Conservation (phyloP, 2,329 filamentous ascomycete species). For the Chrysosporium queenslandicum region DNA sequence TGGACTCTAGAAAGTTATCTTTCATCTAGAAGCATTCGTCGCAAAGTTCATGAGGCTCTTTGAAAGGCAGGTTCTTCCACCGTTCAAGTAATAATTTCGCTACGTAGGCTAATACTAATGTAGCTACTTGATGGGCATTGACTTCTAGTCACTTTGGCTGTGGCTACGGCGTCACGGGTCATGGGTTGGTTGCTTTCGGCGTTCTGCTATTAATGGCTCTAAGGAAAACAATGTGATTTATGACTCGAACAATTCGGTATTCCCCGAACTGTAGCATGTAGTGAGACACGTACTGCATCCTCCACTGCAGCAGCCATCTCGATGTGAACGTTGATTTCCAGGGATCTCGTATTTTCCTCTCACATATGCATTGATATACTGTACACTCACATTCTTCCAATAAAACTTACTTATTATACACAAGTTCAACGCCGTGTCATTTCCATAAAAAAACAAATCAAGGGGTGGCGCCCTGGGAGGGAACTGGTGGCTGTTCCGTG, state of each 20-base stretch:
- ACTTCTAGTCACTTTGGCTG: conserved; percentile 13
- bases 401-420: neutral
- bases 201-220: neutral
- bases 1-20: conserved; percentile 69
- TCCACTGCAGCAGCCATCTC: too few species aligned
- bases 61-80: conserved; percentile 62
- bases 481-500: conserved; percentile 3
- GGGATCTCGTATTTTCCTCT: too few species aligned
- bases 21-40: conserved; percentile 95
- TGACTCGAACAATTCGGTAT: too few species aligned
- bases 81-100: neutral
- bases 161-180: neutral
- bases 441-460: conserved; percentile 2
- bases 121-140: conserved; percentile 19
- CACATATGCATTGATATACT: too few species aligned
- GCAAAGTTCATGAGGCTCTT: conserved; percentile 96
- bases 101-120: neutral
- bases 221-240: neutral
- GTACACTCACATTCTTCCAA: neutral
- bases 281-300: neutral
- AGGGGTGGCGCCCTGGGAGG: neutral
- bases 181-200: neutral
- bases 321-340: too few species aligned
- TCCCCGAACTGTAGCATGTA: too few species aligned
- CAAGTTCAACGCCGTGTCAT: neutral